Evolutionary conservation across 2,329 filamentous ascomycete species (phyloP), one percentile per base, ranked within the genome.

Genomic region (Colletotrichum sublineola): DNA sequence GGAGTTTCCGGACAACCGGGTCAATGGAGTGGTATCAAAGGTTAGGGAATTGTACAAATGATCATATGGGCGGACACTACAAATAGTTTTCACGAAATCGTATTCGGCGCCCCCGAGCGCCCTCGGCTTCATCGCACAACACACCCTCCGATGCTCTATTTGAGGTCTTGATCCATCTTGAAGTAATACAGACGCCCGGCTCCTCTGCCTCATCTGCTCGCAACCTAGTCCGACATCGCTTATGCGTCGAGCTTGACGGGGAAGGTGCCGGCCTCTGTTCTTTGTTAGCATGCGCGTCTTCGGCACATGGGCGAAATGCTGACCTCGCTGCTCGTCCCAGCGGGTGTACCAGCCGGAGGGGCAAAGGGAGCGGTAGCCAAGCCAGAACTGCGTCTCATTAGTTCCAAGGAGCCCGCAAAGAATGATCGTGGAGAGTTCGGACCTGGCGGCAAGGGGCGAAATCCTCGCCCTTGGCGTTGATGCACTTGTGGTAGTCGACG

Each of bases 401-500:
- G 73, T 62, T 69, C 75, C 76, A 55, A 74, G 42, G 5, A 18
- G 15, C 38, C 20, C 63, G 20, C 53, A 24, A 57, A 57, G 57
- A n/a, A 12, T 38, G 5, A 52, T 44, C 62, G 57, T 56, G 15
- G 20, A 20, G 52, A 29, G 36, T 63, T 46, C 83, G 77, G 92
- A 97, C 95, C 93, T 98, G 95, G 81, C 92, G 93, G 93, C 96
- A 98, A 77, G 96, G 96, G 79, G 94, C 92, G 85, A 98, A 98
- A 83, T 98, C 95, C 89, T 98, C 96, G 86, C 96, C 96, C 91
- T 98, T 98, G 86, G 95, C 96, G 83, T 92, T 88, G 86, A 98
- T 95, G 89, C 96, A 99, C 91, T 99, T 99, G 92, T 99, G 94
- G 90, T 99, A 98, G 86, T 99, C 96, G 88, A 99, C 96, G 87